A percentile compares a stretch with the other conserved stretches of the same genome.
Evolutionary conservation across 306 rosid genomes (phyloP).

Genomic region (Sicyos baderoa): DNA sequence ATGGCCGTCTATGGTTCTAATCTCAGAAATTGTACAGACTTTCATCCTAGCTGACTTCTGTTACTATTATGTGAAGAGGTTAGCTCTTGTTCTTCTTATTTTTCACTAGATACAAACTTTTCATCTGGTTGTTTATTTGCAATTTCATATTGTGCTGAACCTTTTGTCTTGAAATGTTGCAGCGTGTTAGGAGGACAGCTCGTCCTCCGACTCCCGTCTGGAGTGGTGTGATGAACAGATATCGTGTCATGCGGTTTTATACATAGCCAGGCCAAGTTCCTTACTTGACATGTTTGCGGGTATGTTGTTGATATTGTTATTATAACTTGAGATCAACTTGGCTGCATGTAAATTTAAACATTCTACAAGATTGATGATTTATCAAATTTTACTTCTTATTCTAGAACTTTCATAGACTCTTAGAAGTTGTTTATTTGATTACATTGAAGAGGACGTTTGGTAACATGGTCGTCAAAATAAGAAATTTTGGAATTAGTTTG

Average conservation of each 20-base stretch:
- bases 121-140: too few species aligned
- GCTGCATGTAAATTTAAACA: conserved; percentile 9
- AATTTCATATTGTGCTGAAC: too few species aligned
- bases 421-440: not conserved
- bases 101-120: not conserved
- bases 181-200: conserved; percentile 95
- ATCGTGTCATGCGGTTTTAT: not conserved
- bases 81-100: not conserved
- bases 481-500: too few species aligned
- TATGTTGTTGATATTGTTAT: conserved; percentile 11
- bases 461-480: not conserved
- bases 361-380: conserved; percentile 5
- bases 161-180: conserved; percentile 21
- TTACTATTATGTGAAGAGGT: conserved; percentile 85
- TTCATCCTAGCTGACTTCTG: conserved; percentile 91
- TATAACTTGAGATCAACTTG: conserved; percentile 11
- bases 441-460: not conserved
- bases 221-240: conserved; percentile 54
- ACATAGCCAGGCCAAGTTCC: conserved; percentile 1
- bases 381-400: not conserved
- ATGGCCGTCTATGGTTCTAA: conserved; percentile 96
- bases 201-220: conserved; percentile 85
- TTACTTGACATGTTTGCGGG: conserved; percentile 9
- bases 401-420: not conserved
- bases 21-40: conserved; percentile 88